Conservation (phyloP, 805 yeast species). For the Debaryomyces hansenii region DNA sequence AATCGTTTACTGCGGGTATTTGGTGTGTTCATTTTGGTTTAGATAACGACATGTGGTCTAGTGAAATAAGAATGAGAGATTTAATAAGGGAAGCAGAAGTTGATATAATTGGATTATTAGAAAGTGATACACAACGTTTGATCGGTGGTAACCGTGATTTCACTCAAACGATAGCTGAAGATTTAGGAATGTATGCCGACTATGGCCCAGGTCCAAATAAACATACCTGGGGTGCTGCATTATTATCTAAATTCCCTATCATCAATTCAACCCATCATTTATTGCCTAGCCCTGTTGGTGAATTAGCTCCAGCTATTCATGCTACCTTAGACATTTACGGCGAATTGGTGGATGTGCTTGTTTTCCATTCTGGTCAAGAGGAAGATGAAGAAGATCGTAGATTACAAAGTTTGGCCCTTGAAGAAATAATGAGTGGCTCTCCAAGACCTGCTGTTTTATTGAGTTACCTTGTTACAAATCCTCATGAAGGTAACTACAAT, state of each 20-base stretch:
- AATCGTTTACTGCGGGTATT: constrained; percentile 87
- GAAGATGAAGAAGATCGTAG: constrained; percentile 94
- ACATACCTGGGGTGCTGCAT: constrained; percentile 97
- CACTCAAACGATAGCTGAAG: constrained; percentile 88
- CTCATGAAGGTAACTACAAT: constrained; percentile 86
- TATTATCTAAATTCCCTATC: constrained; percentile 92
- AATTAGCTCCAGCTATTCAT: constrained; percentile 96
- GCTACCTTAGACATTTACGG: constrained; percentile 94
- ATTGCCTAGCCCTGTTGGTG: constrained; percentile 96
- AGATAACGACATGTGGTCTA: constrained; percentile 98
- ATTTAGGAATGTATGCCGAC: constrained; percentile 91
- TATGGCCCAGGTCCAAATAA: constrained; percentile 98
- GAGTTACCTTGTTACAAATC: constrained; percentile 88
- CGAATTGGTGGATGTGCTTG: constrained; percentile 83
- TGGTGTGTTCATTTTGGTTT: constrained; percentile 98
- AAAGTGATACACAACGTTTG: constrained; percentile 89
- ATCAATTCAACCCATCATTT: constrained; percentile 86
- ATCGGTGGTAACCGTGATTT: constrained; percentile 95
- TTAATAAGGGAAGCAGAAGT: constrained; percentile 82
- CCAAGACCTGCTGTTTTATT: constrained; percentile 80
- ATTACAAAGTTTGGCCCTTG: constrained; percentile 74
- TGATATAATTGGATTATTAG: constrained; percentile 88
- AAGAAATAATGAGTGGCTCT: constrained; percentile 79
- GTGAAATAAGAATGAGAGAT: constrained; percentile 85
- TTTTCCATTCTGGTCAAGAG: constrained; percentile 97